Evolutionary conservation across 148 eudicot species (phyloP).

Genomic region (Heliosperma pusillum): DNA sequence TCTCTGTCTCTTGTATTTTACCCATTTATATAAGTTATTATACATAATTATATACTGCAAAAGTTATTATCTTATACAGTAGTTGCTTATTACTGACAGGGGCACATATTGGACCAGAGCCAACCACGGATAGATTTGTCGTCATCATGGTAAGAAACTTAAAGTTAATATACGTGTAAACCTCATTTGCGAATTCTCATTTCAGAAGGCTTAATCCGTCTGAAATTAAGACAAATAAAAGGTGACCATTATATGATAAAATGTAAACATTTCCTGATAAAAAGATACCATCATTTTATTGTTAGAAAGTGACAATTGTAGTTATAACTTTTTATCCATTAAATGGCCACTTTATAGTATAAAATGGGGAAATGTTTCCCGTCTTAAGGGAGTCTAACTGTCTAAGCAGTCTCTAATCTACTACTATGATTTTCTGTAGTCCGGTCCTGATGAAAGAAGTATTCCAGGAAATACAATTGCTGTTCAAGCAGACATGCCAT

Average conservation of each 20-base stretch:
- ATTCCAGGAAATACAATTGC: conserved; percentile 87
- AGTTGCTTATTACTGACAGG: conserved; percentile 36
- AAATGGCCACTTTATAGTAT: too few relatives aligned
- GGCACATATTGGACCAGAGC: conserved; percentile 97
- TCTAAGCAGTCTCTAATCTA: conserved; percentile 1
- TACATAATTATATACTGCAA: background rate
- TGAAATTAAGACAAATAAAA: too few relatives aligned
- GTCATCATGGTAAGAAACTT: conserved; percentile 62
- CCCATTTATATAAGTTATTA: background rate
- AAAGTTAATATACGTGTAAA: background rate
- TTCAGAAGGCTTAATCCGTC: too few relatives aligned
- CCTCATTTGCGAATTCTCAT: too few relatives aligned
- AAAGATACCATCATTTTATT: too few relatives aligned
- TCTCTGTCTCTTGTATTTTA: conserved; percentile 1
- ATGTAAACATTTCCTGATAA: too few relatives aligned
- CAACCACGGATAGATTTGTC: conserved; percentile 89
- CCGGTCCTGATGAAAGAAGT: conserved; percentile 88
- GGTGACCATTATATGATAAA: too few relatives aligned
- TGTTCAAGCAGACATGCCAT: conserved; percentile 83
- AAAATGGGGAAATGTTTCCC: too few relatives aligned
- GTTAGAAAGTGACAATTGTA: too few relatives aligned
- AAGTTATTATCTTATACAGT: background rate
- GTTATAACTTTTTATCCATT: too few relatives aligned
- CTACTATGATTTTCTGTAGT: conserved; percentile 28
- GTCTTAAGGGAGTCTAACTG: too few relatives aligned